These are phyloP conservation scores for Keqinozyma sinolaborantium DNA, from an alignment of 1,139 yeast genomes.

Conservation along the genomic window DNA sequence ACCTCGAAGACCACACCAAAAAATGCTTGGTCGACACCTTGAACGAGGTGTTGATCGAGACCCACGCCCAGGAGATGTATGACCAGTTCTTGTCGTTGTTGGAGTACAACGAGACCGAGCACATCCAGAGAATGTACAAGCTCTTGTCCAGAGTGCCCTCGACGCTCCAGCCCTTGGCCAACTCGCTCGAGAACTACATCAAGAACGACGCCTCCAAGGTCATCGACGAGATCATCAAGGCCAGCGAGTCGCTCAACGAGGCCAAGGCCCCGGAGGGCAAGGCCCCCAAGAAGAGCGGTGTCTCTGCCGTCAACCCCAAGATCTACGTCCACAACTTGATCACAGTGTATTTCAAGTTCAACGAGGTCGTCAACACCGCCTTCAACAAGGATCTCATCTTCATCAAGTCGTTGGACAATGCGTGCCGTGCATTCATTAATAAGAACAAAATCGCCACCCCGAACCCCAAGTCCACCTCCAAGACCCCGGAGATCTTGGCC, in stretches of 20 bases:
- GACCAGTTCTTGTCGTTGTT: constrained; percentile 70
- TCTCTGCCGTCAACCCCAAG: constrained; percentile 60
- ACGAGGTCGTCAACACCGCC: constrained; percentile 63
- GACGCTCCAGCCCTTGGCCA: constrained; percentile 76
- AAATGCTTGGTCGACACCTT: constrained; percentile 71
- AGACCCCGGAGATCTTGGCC: constrained; percentile 90
- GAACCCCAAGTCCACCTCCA: constrained; percentile 38
- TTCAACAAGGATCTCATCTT: constrained; percentile 76
- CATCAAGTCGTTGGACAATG: constrained; percentile 84
- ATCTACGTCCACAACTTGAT: constrained; percentile 76
- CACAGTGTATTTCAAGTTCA: constrained; percentile 63
- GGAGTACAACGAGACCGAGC: constrained; percentile 72
- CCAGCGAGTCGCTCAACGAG: constrained; percentile 26
- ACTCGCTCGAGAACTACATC: constrained; percentile 69
- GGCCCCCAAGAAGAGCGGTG: constrained; percentile 17
- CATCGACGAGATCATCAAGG: constrained; percentile 57
- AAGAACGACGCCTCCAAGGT: constrained; percentile 70
- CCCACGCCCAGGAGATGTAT: constrained; percentile 76
- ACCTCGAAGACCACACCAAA: constrained; percentile 84
- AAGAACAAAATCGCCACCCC: constrained; percentile 78
- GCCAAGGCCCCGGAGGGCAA: constrained; percentile 10
- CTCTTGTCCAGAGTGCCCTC: constrained; percentile 71
- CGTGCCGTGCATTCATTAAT: constrained; percentile 84
- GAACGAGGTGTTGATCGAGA: constrained; percentile 71
- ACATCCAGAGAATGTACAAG: constrained; percentile 75